Evolutionary conservation across 345 rosid genomes (phyloP).

Genomic region (Citrus glauca): DNA sequence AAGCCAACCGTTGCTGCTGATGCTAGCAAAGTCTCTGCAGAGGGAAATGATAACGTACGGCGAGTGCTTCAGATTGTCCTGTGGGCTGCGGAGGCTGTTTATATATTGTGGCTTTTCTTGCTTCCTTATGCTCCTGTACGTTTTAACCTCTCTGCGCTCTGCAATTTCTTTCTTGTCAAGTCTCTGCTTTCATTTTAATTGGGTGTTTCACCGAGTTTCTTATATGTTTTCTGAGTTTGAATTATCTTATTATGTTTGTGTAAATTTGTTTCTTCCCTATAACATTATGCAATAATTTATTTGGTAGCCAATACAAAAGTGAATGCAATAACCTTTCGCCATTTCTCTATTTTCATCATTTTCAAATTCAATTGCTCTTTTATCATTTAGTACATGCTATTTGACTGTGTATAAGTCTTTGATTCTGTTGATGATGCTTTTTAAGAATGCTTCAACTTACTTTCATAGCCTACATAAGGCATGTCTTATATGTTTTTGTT

Average conservation of each 20-base stretch:
- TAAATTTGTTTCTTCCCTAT: not conserved
- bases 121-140: conserved; percentile 90
- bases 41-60: conserved; percentile 24
- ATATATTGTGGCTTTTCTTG: conserved; percentile 87
- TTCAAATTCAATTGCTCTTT: not conserved
- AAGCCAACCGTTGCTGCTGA: conserved; percentile 25
- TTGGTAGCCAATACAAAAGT: no score
- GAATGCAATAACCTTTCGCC: no score
- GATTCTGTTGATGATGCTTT: not conserved
- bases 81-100: conserved; percentile 75
- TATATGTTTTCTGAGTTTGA: not conserved
- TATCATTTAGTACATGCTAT: no score
- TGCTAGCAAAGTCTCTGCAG: conserved; percentile 20
- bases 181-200: not conserved
- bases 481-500: not conserved
- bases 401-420: no score
- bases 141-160: not conserved
- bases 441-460: not conserved
- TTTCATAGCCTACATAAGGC: not conserved
- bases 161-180: not conserved
- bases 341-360: not conserved
- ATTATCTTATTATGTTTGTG: not conserved
- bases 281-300: no score
- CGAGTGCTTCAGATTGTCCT: conserved; percentile 41
- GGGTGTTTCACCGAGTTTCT: not conserved